These are phyloP conservation scores for Trichoderma guizhouense DNA, from an alignment of 2,329 filamentous ascomycete genomes.

Conservation along the genomic window DNA sequence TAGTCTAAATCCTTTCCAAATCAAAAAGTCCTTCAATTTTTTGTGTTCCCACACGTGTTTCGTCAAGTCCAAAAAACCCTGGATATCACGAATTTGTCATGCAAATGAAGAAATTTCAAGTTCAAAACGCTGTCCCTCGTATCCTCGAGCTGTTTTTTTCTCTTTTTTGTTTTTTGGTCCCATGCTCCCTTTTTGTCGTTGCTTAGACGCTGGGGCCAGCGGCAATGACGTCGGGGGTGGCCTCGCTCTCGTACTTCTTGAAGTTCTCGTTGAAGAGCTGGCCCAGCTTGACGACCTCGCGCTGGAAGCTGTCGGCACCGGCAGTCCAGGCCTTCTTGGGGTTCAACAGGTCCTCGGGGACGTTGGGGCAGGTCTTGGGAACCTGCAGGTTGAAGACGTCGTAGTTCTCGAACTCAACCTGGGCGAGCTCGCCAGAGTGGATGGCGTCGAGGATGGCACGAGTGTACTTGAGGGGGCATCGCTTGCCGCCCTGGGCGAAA, in stretches of 20 bases:
- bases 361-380: constrained; percentile 85
- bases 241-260: constrained; percentile 86
- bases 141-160: not conserved
- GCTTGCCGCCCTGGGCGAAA: constrained; percentile 86
- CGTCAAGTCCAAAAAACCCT: not conserved
- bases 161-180: not conserved
- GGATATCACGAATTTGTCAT: constrained; percentile 10
- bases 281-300: constrained; percentile 87
- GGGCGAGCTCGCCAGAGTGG: constrained; percentile 92
- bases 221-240: constrained; percentile 73
- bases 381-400: constrained; percentile 95
- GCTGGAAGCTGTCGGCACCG: constrained; percentile 74
- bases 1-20: constrained; percentile 7
- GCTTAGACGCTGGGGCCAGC: constrained; percentile 50
- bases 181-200: not conserved
- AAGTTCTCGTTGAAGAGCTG: constrained; percentile 95
- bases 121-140: not conserved
- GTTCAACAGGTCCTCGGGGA: constrained; percentile 91
- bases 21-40: not conserved
- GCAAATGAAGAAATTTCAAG: not conserved
- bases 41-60: not conserved
- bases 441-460: constrained; percentile 97
- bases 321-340: constrained; percentile 89
- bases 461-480: constrained; percentile 97
- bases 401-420: constrained; percentile 91